A percentile compares a stretch with the other conserved stretches of the same genome.
phyloP scores from a whole-genome alignment of 2,329 filamentous ascomycete species.

The Didymosphaeria variabile region DNA sequence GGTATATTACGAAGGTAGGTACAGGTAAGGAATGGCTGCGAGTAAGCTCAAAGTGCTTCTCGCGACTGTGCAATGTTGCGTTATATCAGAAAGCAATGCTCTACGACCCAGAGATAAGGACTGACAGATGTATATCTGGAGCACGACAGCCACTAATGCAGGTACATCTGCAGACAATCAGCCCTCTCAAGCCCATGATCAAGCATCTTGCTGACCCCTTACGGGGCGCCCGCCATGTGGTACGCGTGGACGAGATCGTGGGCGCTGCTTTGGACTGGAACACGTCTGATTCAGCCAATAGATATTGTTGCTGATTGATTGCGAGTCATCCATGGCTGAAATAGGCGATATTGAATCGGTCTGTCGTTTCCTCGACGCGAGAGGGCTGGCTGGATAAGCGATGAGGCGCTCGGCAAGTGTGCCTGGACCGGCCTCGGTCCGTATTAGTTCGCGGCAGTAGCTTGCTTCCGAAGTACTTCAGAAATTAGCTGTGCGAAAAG shows the following conservation, averaged over 20 bases:
- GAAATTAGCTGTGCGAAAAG: background rate
- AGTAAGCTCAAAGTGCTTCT: background rate
- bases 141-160: constrained; percentile 10
- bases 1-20: background rate
- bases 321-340: constrained; percentile 11
- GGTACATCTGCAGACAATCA: constrained; percentile 7
- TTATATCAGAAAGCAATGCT: background rate
- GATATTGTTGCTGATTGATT: constrained; percentile 9
- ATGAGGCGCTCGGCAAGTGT: constrained; percentile 11
- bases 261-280: constrained; percentile 9
- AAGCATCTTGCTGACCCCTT: background rate
- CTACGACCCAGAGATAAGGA: background rate
- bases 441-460: background rate
- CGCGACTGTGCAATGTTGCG: background rate
- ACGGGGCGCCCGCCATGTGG: background rate
- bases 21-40: constrained; percentile 2
- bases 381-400: constrained; percentile 13
- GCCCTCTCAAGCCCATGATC: constrained; percentile 10
- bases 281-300: constrained; percentile 2
- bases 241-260: background rate
- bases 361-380: constrained; percentile 4
- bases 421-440: constrained; percentile 7
- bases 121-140: constrained; percentile 7
- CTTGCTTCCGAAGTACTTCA: background rate
- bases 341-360: constrained; percentile 3